phyloP scores from a whole-genome alignment of 148 eudicot genomes.

The Tetragonia tetragonoides region DNA sequence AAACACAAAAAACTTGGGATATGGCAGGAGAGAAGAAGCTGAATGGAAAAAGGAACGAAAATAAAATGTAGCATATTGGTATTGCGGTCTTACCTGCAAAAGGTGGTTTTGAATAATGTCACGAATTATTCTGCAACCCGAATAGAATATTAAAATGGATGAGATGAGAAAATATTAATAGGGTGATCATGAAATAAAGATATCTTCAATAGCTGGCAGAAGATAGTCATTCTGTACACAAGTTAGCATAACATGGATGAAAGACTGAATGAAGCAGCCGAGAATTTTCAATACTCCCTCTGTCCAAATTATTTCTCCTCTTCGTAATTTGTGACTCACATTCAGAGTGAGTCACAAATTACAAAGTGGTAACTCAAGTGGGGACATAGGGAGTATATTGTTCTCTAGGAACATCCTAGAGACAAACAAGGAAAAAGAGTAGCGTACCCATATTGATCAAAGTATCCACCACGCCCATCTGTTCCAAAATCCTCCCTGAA shows the following conservation, averaged over 20 bases:
- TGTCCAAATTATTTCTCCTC: too few relatives aligned
- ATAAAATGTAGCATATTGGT: neutral
- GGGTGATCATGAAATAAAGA: slow-evolving; percentile 1
- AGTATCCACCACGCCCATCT: slow-evolving; percentile 98
- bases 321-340: too few relatives aligned
- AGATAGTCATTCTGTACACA: neutral
- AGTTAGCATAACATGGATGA: neutral
- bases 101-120: slow-evolving; percentile 97
- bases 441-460: slow-evolving; percentile 87
- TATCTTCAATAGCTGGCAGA: neutral
- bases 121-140: slow-evolving; percentile 74
- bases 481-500: slow-evolving; percentile 99
- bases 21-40: neutral
- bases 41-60: neutral
- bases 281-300: too few relatives aligned
- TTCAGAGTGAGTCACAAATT: too few relatives aligned
- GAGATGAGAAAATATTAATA: neutral
- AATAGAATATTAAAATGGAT: neutral
- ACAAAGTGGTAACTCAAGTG: too few relatives aligned
- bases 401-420: neutral
- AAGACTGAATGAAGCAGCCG: neutral
- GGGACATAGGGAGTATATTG: too few relatives aligned
- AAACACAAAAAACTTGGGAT: neutral
- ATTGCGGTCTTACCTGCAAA: slow-evolving; percentile 60
- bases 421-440: neutral